Evolutionary conservation across 1,284 basidiomycete genomes (phyloP).

Genomic region (Agroathelia rolfsii): DNA sequence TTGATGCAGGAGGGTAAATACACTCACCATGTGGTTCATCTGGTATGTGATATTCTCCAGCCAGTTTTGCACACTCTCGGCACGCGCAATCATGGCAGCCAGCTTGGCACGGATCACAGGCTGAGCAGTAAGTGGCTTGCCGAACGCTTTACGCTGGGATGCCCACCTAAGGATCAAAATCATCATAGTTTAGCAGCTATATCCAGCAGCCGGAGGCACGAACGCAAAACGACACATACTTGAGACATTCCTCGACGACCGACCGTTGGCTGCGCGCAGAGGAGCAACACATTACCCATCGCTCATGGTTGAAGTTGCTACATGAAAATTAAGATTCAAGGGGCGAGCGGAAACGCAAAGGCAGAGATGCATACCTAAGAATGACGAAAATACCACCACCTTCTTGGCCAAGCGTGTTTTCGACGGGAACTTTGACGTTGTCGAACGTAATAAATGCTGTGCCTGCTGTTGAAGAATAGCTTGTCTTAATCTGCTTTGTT

Average conservation of each 20-base stretch:
- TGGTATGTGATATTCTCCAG: conserved; percentile 85
- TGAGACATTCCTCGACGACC: conserved; percentile 63
- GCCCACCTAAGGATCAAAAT: conserved; percentile 45
- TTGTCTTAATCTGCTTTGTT: conserved; percentile 81
- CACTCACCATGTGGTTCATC: conserved; percentile 76
- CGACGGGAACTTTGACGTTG: conserved; percentile 79
- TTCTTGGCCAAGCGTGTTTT: conserved; percentile 79
- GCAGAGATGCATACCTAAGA: conserved; percentile 30
- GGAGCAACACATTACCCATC: conserved; percentile 66
- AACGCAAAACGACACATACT: conserved; percentile 27
- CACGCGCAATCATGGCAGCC: conserved; percentile 77
- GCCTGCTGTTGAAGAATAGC: conserved; percentile 68
- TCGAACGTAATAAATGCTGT: conserved; percentile 86
- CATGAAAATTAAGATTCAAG: conserved; percentile 1
- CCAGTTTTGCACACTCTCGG: conserved; percentile 75
- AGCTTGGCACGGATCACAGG: conserved; percentile 81
- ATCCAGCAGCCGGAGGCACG: no score
- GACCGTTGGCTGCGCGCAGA: conserved; percentile 40
- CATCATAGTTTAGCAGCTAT: conserved; percentile 5
- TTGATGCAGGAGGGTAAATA: not conserved
- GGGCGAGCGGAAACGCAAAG: conserved; percentile 5
- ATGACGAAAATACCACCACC: conserved; percentile 79
- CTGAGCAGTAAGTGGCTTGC: conserved; percentile 74
- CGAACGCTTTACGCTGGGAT: conserved; percentile 75
- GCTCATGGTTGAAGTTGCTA: conserved; percentile 68